Evolutionary conservation across 2,329 filamentous ascomycete species (phyloP), one percentile per base, ranked within the genome.

Genomic region (Hypomyces perniciosus): DNA sequence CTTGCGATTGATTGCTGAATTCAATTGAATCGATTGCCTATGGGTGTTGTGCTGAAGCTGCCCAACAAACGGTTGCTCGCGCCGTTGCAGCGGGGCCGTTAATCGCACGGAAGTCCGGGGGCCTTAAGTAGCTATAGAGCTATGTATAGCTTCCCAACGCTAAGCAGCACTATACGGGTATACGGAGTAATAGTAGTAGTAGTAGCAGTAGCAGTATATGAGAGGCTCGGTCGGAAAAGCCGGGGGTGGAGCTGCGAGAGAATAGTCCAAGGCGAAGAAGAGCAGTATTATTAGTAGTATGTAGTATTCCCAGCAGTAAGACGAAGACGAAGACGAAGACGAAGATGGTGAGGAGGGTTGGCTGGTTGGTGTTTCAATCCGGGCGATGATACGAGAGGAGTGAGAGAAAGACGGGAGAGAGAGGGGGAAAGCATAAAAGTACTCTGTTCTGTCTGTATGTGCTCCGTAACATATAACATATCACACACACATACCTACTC

Each of bases 11-110:
- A 20, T 20, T 20, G 20, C 20, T 20, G 20, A 20, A 20, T 20
- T 20, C 20, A 20, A 20, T 20, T 20, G 20, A 20, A 20, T 20
- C 20, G 20, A 20, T 20, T 20, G 20, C 20, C 9, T n/a, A 30
- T 37, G 48, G 46, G 48, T 35, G 37, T 33, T 29, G 28, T 20
- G 12, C n/a, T 44, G 34, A 41, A 51, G 48, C 48, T 51, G 33
- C 44, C 42, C 35, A 41, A 38, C 20, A 41, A 27, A 20, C 43
- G 30, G 43, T 44, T n/a, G 13, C 38, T 20, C 20, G 41, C 41
- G 44, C 33, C 44, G 48, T 38, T 35, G 41, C 13, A 39, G 48
- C 48, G 48, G 48, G 48, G 48, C 48, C 48, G 48, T 51, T 42
- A 20, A 20, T 20, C 20, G 42, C 30, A 42, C 48, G 43, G 42